Conservation (phyloP, 768 basidiomycete genomes). For the Saitozyma sp. region DNA sequence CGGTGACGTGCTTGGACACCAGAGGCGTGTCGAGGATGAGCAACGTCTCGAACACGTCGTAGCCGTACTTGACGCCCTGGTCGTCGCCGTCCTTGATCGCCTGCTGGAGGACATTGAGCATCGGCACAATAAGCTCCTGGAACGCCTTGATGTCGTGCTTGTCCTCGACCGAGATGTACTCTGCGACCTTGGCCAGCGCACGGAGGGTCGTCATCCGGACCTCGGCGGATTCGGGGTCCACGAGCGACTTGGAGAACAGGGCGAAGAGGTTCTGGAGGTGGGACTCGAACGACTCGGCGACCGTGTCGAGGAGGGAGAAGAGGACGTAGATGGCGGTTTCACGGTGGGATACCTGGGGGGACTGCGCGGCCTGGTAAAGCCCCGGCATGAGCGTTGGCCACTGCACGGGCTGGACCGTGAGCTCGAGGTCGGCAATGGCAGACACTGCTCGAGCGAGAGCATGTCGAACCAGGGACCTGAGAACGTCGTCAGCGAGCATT, state of each 20-base stretch:
- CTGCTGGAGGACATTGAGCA: constrained; percentile 86
- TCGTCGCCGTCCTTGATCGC: constrained; percentile 77
- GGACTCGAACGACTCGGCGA: constrained; percentile 78
- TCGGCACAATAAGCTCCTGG: constrained; percentile 79
- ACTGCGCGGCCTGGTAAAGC: constrained; percentile 73
- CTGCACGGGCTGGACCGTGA: constrained; percentile 55
- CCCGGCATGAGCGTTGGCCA: constrained; percentile 90
- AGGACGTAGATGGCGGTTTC: constrained; percentile 86
- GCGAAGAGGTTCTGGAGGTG: constrained; percentile 63
- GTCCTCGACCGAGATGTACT: constrained; percentile 85
- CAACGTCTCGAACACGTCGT: constrained; percentile 94
- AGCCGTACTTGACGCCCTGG: constrained; percentile 77
- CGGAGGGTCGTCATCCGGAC: constrained; percentile 89
- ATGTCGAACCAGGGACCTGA: constrained; percentile 84
- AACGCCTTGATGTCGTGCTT: constrained; percentile 83
- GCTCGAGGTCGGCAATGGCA: constrained; percentile 85
- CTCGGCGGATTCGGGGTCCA: constrained; percentile 81
- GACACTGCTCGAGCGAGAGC: constrained; percentile 89
- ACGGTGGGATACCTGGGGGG: constrained; percentile 69
- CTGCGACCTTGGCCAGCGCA: constrained; percentile 86
- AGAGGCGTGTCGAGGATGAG: constrained; percentile 95
- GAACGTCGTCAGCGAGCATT: background rate
- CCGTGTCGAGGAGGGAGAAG: constrained; percentile 81
- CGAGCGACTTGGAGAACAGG: constrained; percentile 70
- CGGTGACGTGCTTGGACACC: constrained; percentile 80